Base-by-base conservation (phyloP, 2,329 filamentous ascomycete species). In the Aspergillus luchuensis region DNA sequence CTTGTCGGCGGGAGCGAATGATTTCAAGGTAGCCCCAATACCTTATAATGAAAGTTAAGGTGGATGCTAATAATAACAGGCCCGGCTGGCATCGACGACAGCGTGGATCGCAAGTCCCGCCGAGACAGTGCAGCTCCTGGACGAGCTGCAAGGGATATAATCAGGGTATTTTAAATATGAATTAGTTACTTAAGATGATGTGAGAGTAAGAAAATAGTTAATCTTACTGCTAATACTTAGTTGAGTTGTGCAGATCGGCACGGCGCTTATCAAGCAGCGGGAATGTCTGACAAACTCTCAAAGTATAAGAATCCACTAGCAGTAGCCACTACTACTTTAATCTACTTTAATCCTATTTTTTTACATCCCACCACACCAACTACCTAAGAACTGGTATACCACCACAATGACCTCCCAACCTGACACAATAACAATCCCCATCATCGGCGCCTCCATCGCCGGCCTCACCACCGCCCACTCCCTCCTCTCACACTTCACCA, bases 31-130 rank as follows among this genome's bases (percentile, higher is more conserved):
- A 62, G 49, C 67, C 61, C 55, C 41, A 57, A 47, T 11, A 19
- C 30, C 25, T n/a, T 23, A 21, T 39, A 6, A 11, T 2, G 17
- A 19, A n/a, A 11, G 21, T 8, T 5, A 3, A 15, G 8, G 10
- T n/a, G 36, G 28, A 51, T 39, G 23, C 15, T 60, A 47, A 63
- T 41, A 1, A 36, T 54, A 4, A 33, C 50, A 82, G 80, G 95
- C 94, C 7, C 84, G 94, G 30, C 86, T 92, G 69, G 93, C 96
- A 19, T 95, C 91, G 36, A 97, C 94, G 0, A 98, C 95, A 21
- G 93, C 94, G 1, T 99, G 95, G 95, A 96, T 99, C 67, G 94
- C 95, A 1, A 97, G 87, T 72, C 95, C 95, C 0, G 82, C 85
- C 0, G 95, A 99, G 82, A 99, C 95, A 30, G 91, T 97, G 41